Evolutionary conservation across 495 filamentous ascomycete species (phyloP), one percentile per base, ranked within the genome.

Genomic region (Aspergillus asperescens): DNA sequence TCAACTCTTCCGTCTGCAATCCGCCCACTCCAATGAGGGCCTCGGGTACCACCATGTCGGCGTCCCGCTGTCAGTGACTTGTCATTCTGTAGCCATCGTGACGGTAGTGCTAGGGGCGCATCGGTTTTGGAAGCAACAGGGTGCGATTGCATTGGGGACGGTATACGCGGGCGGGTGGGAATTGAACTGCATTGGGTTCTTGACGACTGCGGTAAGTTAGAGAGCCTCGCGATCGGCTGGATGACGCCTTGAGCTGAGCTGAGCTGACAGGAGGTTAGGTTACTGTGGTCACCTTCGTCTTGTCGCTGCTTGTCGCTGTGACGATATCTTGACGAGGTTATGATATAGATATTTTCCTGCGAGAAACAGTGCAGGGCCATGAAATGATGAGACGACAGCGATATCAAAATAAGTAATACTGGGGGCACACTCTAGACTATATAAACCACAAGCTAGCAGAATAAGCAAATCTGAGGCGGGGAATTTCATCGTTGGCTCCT

Each of bases 121-220:
- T 60, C 75, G 86, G 25, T 85, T 83, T 66, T 92, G 81, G 79
- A 78, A 80, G 44, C 80, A 84, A 57, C 86, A 90, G 66, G 75
- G 73, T 63, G 84, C 83, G 0, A 78, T 90, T 29, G 68, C 82
- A 16, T 58, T 77, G 46, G 87, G 86, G 12, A 84, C 81, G 52
- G 74, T 81, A 1, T 71, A 85, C 62, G 74, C 77, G 13, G 84
- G 86, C 4, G 87, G 87, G 0, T 85, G 81, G 75, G 88, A 90
- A 61, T 55, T 89, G n/a, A 67, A 78, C 56, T 62, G 64, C 1
- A 73, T 88, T 29, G 77, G 74, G 15, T 45, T 75, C 5, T 60
- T 76, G 32, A 62, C 80, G 15, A 66, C 76, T 34, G 13, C 69
- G 40, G 81, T 86, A 53, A 72, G 82, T 73, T 16, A n/a, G 13